Evolutionary conservation across 176 grass and related monocot genomes (phyloP).

Genomic region (Cenchrus purpureus): DNA sequence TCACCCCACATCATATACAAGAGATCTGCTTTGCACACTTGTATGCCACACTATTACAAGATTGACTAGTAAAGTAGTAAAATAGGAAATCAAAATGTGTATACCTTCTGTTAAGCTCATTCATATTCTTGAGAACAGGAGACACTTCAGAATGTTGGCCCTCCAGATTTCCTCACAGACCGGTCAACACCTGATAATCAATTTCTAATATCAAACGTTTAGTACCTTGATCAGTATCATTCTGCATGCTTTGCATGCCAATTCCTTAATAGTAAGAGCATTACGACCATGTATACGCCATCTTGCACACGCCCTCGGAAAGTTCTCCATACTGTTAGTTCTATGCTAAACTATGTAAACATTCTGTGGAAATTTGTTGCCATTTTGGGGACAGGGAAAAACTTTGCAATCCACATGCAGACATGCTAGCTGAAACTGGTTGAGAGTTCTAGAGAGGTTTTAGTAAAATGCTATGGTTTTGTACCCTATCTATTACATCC

Average conservation of each 20-base stretch:
- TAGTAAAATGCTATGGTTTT: neutral
- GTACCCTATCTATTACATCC: neutral
- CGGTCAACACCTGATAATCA: neutral
- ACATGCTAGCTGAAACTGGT: conserved; percentile 13
- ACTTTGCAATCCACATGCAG: neutral
- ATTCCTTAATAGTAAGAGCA: too few species aligned
- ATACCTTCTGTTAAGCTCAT: neutral
- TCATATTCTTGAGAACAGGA: neutral
- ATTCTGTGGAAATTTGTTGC: neutral
- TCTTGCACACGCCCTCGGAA: neutral
- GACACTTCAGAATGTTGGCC: neutral
- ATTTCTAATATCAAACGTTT: neutral
- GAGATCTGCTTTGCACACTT: neutral
- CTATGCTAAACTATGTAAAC: neutral
- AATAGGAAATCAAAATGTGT: neutral
- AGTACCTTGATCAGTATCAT: neutral
- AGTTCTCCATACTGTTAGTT: neutral
- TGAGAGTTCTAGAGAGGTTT: conserved; percentile 1
- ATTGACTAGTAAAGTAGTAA: neutral
- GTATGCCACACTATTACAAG: neutral
- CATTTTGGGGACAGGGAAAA: neutral
- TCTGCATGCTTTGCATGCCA: too few species aligned
- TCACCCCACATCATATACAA: neutral
- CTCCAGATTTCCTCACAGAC: neutral
- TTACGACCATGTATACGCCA: neutral